Evolutionary conservation across 495 filamentous ascomycete genomes (phyloP).

Genomic region (Tuber borchii): DNA sequence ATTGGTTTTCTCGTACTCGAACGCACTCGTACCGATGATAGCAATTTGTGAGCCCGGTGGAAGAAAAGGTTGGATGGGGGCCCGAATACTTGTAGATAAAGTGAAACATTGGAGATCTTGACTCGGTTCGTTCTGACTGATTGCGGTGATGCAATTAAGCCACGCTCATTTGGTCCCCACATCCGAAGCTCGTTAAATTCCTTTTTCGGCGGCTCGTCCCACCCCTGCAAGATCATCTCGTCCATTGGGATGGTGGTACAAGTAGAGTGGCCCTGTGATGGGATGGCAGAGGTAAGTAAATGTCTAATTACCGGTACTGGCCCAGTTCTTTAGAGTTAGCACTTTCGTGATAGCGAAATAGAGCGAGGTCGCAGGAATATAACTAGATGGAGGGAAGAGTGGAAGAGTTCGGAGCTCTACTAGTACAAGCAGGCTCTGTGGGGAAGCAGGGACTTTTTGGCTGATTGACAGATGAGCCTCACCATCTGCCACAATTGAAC

Average conservation of each 20-base stretch:
- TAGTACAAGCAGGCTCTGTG: too few species aligned
- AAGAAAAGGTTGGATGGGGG: too few species aligned
- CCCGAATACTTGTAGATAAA: neutral
- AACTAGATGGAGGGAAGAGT: too few species aligned
- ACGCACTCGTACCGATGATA: too few species aligned
- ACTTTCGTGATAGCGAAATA: too few species aligned
- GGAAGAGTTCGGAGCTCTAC: too few species aligned
- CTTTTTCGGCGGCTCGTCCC: neutral
- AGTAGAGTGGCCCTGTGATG: neutral
- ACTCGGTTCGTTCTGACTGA: neutral
- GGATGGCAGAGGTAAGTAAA: neutral
- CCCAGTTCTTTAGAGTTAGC: neutral
- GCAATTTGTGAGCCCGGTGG: neutral
- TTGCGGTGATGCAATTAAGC: neutral
- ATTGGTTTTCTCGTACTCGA: too few species aligned
- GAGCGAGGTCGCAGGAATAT: too few species aligned
- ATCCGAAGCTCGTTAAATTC: neutral
- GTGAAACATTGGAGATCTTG: neutral
- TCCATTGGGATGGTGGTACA: too few species aligned
- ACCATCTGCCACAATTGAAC: neutral
- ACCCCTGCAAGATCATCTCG: neutral
- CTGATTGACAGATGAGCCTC: neutral
- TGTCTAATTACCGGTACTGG: neutral
- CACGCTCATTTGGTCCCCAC: neutral
- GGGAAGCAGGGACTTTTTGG: neutral